These are phyloP conservation scores for Fraxinus paxiana DNA, from an alignment of 305 asterid species.

Conservation along the genomic window DNA sequence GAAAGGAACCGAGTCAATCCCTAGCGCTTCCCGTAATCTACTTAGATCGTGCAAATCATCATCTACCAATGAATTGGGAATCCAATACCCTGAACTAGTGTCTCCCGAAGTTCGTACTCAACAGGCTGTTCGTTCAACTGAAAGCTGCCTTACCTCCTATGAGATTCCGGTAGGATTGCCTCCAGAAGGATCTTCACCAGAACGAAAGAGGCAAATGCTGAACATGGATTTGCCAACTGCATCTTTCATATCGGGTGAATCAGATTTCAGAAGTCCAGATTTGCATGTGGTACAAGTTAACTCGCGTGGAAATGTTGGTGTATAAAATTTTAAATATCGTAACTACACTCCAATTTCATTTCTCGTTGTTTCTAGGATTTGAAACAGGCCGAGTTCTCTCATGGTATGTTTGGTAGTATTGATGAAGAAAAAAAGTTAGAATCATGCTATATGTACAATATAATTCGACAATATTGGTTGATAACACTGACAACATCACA, in stretches of 20 bases:
- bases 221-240: neutral
- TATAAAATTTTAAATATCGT: neutral
- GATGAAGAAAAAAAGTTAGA: neutral
- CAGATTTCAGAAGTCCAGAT: neutral
- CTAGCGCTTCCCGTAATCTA: slow-evolving; percentile 25
- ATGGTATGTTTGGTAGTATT: neutral
- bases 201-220: neutral
- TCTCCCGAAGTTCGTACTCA: slow-evolving; percentile 13
- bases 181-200: slow-evolving; percentile 4
- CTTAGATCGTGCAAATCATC: slow-evolving; percentile 20
- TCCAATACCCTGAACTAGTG: slow-evolving; percentile 16
- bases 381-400: neutral
- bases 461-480: too few relatives aligned
- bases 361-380: neutral
- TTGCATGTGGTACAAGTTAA: slow-evolving; percentile 5
- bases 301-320: neutral
- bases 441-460: too few relatives aligned
- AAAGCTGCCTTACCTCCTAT: neutral
- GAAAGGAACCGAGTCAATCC: slow-evolving; percentile 29
- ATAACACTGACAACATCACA: too few relatives aligned
- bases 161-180: slow-evolving; percentile 41
- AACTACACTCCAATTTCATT: slow-evolving; percentile 10
- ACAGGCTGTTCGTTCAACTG: neutral
- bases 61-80: slow-evolving; percentile 25
- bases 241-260: neutral